Conservation (phyloP, 805 yeast genomes). For the Yamadazyma paraphyllophila region DNA sequence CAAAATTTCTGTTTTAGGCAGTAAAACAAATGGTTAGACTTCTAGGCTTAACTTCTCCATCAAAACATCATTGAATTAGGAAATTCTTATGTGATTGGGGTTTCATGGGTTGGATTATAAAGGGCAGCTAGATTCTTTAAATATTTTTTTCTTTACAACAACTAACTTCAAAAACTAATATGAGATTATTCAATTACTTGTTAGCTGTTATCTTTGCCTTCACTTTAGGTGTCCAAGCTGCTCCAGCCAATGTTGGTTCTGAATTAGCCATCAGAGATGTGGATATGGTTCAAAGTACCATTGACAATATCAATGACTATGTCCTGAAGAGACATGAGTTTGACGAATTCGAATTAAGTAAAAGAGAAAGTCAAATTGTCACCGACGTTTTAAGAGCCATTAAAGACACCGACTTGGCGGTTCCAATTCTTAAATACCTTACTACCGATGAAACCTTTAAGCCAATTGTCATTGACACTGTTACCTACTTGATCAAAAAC, state of each 20-base stretch:
- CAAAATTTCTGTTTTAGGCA: slow-evolving; percentile 9
- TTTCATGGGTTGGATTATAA: neutral
- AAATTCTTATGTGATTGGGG: neutral
- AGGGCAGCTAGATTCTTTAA: neutral
- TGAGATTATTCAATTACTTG: slow-evolving; percentile 6
- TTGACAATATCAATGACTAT: slow-evolving; percentile 27
- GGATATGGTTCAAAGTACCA: slow-evolving; percentile 23
- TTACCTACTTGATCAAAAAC: slow-evolving; percentile 28
- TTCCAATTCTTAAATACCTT: slow-evolving; percentile 31
- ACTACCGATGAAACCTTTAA: slow-evolving; percentile 31
- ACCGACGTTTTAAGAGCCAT: slow-evolving; percentile 39
- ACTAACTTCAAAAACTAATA: neutral
- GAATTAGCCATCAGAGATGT: slow-evolving; percentile 22
- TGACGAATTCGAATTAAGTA: slow-evolving; percentile 22
- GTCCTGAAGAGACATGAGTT: slow-evolving; percentile 28
- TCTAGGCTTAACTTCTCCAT: slow-evolving; percentile 1
- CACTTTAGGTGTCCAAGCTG: slow-evolving; percentile 29
- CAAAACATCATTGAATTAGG: slow-evolving; percentile 6
- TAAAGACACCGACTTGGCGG: slow-evolving; percentile 36
- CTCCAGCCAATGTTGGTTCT: slow-evolving; percentile 28
- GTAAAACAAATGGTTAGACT: neutral
- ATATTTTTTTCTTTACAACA: neutral
- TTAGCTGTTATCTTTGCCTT: slow-evolving; percentile 25
- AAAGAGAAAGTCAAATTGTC: slow-evolving; percentile 40
- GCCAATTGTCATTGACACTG: slow-evolving; percentile 27